Base-by-base conservation (phyloP, 768 basidiomycete genomes). In the Collybia sp. region DNA sequence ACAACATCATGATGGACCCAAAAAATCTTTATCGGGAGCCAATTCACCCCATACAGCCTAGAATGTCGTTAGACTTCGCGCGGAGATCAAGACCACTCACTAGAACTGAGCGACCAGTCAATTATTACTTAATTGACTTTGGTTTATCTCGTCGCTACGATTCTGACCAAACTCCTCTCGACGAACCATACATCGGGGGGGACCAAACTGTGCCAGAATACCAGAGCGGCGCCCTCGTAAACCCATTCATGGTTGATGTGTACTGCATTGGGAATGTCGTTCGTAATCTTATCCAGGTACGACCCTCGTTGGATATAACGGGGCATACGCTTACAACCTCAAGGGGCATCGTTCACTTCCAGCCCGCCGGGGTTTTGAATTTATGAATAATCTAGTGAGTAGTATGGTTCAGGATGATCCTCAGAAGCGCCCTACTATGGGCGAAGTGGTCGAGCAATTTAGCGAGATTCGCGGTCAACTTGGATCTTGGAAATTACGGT, bases 101-200 rank as follows among this genome's bases (percentile, higher is more conserved):
- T 31, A 31, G 30, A 15, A 45, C 48, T n/a, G 5, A 17, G 19
- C 20, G 41, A 45, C 44, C 48, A 15, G 18, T 49, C 44, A 49
- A 45, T 19, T 49, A 49, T 19, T 45, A 45, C 31, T 30, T 49
- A 30, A 39, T 49, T 5, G 48, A 42, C 18, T 49, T 49, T 37
- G 25, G 43, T 19, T 17, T 43, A n/a, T 49, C 48, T 10, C 19
- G n/a, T 13, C 36, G 37, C 19, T 39, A 43, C 4, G 9, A 31
- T 31, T 8, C 25, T 25, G 25, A 25, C 8, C 25, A 25, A 8
- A 25, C 3, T 25, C 25, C 25, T 4, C 25, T 25, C 25, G 25
- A 25, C 25, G 8, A 25, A 25, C 25, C 25, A 3, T 25, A 4
- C 8, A 8, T 25, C 8, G 25, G 25, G 4, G 25, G 25, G 8